Conservation (phyloP, 805 yeast species). For the Dipodascopsis tothii region DNA sequence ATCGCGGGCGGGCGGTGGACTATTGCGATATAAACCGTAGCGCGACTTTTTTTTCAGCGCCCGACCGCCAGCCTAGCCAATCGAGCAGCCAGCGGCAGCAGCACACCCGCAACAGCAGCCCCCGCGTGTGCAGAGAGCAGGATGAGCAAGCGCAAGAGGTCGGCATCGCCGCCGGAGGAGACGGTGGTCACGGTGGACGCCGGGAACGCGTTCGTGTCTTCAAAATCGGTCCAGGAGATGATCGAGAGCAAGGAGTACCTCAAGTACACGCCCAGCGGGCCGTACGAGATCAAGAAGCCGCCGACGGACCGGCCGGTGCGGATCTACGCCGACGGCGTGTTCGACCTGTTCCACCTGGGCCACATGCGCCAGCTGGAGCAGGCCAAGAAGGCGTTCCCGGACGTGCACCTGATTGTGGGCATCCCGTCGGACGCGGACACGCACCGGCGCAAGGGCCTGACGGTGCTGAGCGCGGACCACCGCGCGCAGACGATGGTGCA, state of each 20-base stretch:
- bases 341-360: slow-evolving; percentile 92
- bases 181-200: background rate
- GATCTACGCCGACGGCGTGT: slow-evolving; percentile 97
- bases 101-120: background rate
- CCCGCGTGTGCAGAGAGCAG: background rate
- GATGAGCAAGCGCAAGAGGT: background rate
- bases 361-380: slow-evolving; percentile 98
- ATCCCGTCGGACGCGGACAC: slow-evolving; percentile 86
- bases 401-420: slow-evolving; percentile 81
- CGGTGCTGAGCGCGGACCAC: slow-evolving; percentile 81
- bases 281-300: slow-evolving; percentile 56
- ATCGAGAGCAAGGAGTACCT: slow-evolving; percentile 14
- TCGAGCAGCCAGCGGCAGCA: background rate
- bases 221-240: slow-evolving; percentile 17
- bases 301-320: slow-evolving; percentile 80
- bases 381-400: slow-evolving; percentile 84
- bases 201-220: slow-evolving; percentile 5
- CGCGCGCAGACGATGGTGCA: slow-evolving; percentile 86
- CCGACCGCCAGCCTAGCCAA: background rate
- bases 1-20: no score
- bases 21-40: background rate
- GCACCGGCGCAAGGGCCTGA: slow-evolving; percentile 85
- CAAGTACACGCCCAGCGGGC: slow-evolving; percentile 11
- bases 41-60: background rate
- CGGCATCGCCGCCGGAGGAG: background rate